Evolutionary conservation across 768 basidiomycete species (phyloP), one percentile per base, ranked within the genome.

Genomic region (Russula ochroleuca): DNA sequence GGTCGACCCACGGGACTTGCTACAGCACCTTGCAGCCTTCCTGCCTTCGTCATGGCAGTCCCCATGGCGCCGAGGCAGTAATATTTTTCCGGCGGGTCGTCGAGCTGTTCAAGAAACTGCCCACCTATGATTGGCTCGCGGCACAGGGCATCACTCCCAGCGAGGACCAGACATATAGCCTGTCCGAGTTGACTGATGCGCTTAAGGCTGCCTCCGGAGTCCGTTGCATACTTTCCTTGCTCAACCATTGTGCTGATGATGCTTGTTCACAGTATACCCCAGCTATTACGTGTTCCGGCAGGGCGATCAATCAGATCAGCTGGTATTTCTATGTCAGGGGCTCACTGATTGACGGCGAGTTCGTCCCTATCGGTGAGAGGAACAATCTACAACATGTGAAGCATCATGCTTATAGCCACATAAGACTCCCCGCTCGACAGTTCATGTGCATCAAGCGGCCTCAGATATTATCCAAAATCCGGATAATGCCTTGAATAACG

Each of bases 71-170:
- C 10, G 88, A 89, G 84, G 88, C 86, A 1, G 87, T 88, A 38
- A 81, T 81, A 17, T 90, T 81, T 74, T 88, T 86, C 75, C 69
- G 83, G 63, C 77, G 69, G n/a, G 82, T 83, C 2, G 86, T 88
- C 63, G 75, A 70, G 2, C 73, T 87, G 19, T 88, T 87, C 77
- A 73, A 82, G 82, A 78, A 79, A 10, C 82, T 92, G 28, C 87
- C 90, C 0, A 92, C 92, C 2, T 91, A 84, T 72, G 78, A 81
- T 17, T 91, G 83, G 83, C 84, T 94, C 45, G 75, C 78, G 15
- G 75, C 80, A 23, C 85, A 80, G n/a, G 90, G 90, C 28, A 93
- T 94, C 68, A 83, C 81, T 3, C 92, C 92, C 14, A 81, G 80
- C n/a, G 74, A 77, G 3, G 76, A 73, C 64, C 71, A 74, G 67